A percentile compares a stretch with the other conserved stretches of the same genome.
phyloP scores from a whole-genome alignment of 768 basidiomycete genomes.

The Tremella yokohamensis region DNA sequence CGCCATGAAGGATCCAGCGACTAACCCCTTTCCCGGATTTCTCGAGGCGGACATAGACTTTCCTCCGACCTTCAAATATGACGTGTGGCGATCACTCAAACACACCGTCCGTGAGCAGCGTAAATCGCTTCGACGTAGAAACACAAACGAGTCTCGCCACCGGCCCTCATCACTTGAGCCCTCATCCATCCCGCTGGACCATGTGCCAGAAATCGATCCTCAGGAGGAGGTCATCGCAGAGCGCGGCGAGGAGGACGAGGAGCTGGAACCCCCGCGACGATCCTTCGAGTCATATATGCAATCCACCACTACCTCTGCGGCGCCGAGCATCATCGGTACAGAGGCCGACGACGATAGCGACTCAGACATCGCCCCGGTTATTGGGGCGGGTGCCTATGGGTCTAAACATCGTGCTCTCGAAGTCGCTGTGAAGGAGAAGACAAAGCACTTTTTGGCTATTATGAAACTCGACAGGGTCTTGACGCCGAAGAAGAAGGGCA shows the following conservation, averaged over 20 bases:
- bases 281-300: constrained; percentile 54
- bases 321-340: constrained; percentile 16
- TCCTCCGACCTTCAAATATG: constrained; percentile 79
- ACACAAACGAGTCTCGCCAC: constrained; percentile 10
- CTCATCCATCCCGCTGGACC: constrained; percentile 15
- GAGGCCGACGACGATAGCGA: constrained; percentile 34
- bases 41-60: constrained; percentile 75
- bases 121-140: constrained; percentile 24
- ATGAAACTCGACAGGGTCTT: constrained; percentile 37
- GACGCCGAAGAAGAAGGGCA: constrained; percentile 9
- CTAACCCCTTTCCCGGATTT: constrained; percentile 68
- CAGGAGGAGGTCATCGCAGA: constrained; percentile 19
- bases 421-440: constrained; percentile 45
- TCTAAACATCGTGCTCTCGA: constrained; percentile 36
- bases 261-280: constrained; percentile 57
- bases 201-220: constrained; percentile 30
- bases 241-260: constrained; percentile 25
- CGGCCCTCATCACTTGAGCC: not conserved
- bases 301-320: constrained; percentile 22
- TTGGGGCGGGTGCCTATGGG: constrained; percentile 15
- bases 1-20: constrained; percentile 64
- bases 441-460: constrained; percentile 41
- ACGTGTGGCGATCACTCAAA: constrained; percentile 49
- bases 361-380: not conserved
- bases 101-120: constrained; percentile 39